phyloP scores from a whole-genome alignment of 129 eudicot species.

The Lonicera japonica region DNA sequence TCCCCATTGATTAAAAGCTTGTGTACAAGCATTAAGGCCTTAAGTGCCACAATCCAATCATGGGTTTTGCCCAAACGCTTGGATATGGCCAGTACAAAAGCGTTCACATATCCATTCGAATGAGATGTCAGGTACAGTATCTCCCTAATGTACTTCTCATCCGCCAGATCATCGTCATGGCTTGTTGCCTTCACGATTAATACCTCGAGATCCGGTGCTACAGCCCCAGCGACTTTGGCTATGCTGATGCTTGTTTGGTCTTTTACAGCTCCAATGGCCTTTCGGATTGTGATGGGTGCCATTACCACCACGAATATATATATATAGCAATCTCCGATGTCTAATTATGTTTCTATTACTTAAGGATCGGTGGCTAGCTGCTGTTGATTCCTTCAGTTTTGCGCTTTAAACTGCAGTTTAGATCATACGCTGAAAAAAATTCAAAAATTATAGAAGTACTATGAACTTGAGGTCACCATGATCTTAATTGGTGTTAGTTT shows the following conservation, averaged over 20 bases:
- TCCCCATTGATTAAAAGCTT: conserved; percentile 48
- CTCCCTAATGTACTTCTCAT: conserved; percentile 43
- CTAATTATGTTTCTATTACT: too few species aligned
- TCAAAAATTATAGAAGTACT: background rate
- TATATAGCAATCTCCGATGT: background rate
- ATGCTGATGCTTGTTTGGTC: conserved; percentile 72
- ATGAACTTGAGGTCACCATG: background rate
- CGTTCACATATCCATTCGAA: conserved; percentile 34
- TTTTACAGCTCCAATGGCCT: conserved; percentile 67
- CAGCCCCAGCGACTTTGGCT: conserved; percentile 62
- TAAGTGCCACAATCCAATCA: conserved; percentile 78
- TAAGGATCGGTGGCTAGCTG: background rate
- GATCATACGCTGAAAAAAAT: background rate
- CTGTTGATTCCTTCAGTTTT: background rate
- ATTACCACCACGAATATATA: conserved; percentile 16
- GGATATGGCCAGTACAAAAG: conserved; percentile 38
- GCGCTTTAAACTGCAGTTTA: conserved; percentile 12
- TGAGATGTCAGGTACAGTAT: conserved; percentile 34
- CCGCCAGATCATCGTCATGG: conserved; percentile 57
- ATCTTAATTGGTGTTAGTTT: too few species aligned
- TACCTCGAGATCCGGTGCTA: conserved; percentile 73
- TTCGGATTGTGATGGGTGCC: conserved; percentile 63
- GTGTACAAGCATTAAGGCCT: conserved; percentile 57
- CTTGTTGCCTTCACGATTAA: conserved; percentile 63
- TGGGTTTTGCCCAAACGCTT: conserved; percentile 47